These are phyloP conservation scores for Epichloe typhina DNA, from an alignment of 2,329 filamentous ascomycete genomes.

Conservation along the genomic window DNA sequence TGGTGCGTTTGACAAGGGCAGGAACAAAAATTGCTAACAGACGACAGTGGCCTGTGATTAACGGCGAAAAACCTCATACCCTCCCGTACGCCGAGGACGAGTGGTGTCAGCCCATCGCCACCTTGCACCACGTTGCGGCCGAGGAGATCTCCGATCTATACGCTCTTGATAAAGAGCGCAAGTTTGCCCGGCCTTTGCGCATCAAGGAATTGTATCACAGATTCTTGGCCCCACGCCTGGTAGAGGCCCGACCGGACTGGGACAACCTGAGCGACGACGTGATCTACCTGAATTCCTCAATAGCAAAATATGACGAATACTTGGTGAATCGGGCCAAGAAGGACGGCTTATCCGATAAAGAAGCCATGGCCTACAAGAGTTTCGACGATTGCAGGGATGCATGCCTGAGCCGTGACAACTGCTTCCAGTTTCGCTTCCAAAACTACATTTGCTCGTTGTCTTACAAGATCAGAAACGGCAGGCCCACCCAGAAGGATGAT, in stretches of 20 bases:
- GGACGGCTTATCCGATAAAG: constrained; percentile 19
- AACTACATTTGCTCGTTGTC: constrained; percentile 25
- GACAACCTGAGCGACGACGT: constrained; percentile 37
- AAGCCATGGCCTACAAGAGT: constrained; percentile 28
- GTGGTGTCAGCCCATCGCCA: constrained; percentile 43
- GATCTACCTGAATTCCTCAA: constrained; percentile 24
- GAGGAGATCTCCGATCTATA: constrained; percentile 37
- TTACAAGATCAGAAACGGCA: constrained; percentile 24
- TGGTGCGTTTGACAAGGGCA: neutral
- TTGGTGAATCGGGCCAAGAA: constrained; percentile 20
- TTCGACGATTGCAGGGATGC: constrained; percentile 30
- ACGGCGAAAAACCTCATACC: constrained; percentile 40
- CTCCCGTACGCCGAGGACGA: constrained; percentile 32
- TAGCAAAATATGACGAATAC: constrained; percentile 18
- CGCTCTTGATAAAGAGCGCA: constrained; percentile 34
- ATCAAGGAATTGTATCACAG: constrained; percentile 35
- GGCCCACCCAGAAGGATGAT: constrained; percentile 19
- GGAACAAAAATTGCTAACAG: neutral
- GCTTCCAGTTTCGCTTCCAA: constrained; percentile 29
- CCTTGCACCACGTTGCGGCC: constrained; percentile 41
- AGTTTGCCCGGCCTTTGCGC: constrained; percentile 20
- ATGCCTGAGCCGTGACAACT: constrained; percentile 25
- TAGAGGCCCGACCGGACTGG: constrained; percentile 32
- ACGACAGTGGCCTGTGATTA: constrained; percentile 38
- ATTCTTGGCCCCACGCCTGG: constrained; percentile 30